Evolutionary conservation across 768 basidiomycete genomes (phyloP), one percentile per base, ranked within the genome.

Genomic region (Macrocybe gigantea): DNA sequence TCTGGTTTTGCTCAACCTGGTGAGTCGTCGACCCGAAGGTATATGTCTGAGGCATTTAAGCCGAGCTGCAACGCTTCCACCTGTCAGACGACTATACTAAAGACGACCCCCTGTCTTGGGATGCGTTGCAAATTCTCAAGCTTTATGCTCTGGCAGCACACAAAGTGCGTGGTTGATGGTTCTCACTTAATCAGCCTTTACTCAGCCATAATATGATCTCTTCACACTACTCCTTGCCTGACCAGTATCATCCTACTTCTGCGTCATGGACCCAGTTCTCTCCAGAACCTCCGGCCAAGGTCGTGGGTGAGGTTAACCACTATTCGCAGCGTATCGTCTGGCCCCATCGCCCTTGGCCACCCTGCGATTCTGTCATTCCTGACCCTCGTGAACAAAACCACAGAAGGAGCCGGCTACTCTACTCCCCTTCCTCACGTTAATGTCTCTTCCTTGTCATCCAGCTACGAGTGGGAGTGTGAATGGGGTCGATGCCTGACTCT

Each of bases 1-100:
- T 86, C 56, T 91, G 87, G 86, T 79, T 86, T 64, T 89, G 34
- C 60, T 88, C 11, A 70, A 15, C 75, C 78, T 49, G 77, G 87
- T 84, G 53, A 54, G 82, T 65, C 14, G 22, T 22, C 22, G 22
- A 22, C 4, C 4, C 22, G 22, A 22, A 22, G 22, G 22, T 22
- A 22, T 22, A 22, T 4, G 22, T 22, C 22, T 4, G 4, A 22
- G 22, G 4, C 22, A 22, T 22, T 32, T 1, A 8, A 22, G 4
- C 13, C 33, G 14, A 30, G 12, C 22, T 22, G 36, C 37, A 5
- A 40, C 14, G 13, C 14, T 47, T 36, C 30, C 13, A 41, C 46
- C 33, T 32, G 35, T 30, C 49, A 86, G 84, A 71, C 46, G 74
- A 77, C 5, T 78, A 79, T 55, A 54, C 57, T 33, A 64, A 60